These are phyloP conservation scores for Pythium diclinum DNA, from an alignment of 352 stramenopile species.

Conservation along the genomic window DNA sequence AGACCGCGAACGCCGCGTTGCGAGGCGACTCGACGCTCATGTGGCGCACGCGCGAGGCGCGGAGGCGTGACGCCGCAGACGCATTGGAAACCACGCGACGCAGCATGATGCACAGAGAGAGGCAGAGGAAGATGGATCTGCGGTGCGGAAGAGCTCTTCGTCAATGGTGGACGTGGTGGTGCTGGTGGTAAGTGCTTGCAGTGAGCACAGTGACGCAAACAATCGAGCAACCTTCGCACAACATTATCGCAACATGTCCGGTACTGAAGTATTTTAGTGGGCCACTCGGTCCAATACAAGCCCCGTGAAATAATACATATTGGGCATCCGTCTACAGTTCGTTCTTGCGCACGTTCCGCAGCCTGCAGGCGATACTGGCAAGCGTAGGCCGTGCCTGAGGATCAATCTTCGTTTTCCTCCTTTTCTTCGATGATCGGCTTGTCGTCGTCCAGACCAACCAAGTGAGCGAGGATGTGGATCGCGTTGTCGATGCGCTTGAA, in stretches of 20 bases:
- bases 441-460: not conserved
- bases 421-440: too few species aligned
- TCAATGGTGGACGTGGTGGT: not conserved
- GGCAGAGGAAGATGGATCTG: not conserved
- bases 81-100: not conserved
- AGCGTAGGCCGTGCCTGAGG: too few species aligned
- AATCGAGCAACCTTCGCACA: conserved; percentile 6
- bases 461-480: conserved; percentile 70
- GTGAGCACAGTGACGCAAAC: conserved; percentile 22
- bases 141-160: not conserved
- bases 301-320: too few species aligned
- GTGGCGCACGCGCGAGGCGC: conserved; percentile 5
- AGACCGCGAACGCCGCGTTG: conserved; percentile 40
- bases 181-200: not conserved
- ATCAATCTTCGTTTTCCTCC: too few species aligned
- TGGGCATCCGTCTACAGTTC: not conserved
- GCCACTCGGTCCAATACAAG: too few species aligned
- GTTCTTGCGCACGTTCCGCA: too few species aligned
- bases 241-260: conserved; percentile 5
- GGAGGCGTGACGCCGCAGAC: conserved; percentile 7
- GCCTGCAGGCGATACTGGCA: too few species aligned
- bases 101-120: not conserved
- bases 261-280: too few species aligned
- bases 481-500: conserved; percentile 90
- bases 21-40: conserved; percentile 34